These are phyloP conservation scores for Dissoconium aciculare DNA, from an alignment of 2,329 filamentous ascomycete genomes.

Conservation along the genomic window DNA sequence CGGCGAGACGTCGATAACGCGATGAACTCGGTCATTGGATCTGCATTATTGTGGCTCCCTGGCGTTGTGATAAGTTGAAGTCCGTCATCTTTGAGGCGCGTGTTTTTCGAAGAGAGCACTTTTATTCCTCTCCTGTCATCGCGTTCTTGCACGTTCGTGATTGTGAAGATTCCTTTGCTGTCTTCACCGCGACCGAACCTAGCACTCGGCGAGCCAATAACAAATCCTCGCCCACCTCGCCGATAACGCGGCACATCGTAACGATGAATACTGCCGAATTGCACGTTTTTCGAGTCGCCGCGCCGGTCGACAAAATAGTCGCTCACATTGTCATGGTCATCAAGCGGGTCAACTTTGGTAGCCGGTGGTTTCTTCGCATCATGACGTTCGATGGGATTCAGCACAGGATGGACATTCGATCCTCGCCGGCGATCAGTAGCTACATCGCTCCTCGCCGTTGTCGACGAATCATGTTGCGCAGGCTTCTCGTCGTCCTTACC, in stretches of 20 bases:
- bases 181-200: slow-evolving; percentile 53
- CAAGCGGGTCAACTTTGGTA: slow-evolving; percentile 2
- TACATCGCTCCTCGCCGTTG: too few relatives aligned
- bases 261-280: slow-evolving; percentile 59
- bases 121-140: not conserved
- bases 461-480: too few relatives aligned
- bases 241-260: slow-evolving; percentile 58
- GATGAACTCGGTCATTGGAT: too few relatives aligned
- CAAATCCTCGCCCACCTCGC: slow-evolving; percentile 50
- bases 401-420: too few relatives aligned
- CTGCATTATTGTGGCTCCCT: too few relatives aligned
- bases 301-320: slow-evolving; percentile 57
- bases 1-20: too few relatives aligned
- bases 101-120: slow-evolving; percentile 9
- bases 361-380: too few relatives aligned
- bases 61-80: too few relatives aligned
- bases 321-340: slow-evolving; percentile 2
- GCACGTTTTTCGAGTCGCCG: slow-evolving; percentile 61
- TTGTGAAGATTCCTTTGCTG: slow-evolving; percentile 28
- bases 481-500: too few relatives aligned
- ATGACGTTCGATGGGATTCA: too few relatives aligned
- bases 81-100: too few relatives aligned
- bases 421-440: too few relatives aligned
- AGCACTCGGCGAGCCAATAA: slow-evolving; percentile 51
- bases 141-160: not conserved